Evolutionary conservation across 257 asterid species (phyloP).

Genomic region (Datura wrightii): DNA sequence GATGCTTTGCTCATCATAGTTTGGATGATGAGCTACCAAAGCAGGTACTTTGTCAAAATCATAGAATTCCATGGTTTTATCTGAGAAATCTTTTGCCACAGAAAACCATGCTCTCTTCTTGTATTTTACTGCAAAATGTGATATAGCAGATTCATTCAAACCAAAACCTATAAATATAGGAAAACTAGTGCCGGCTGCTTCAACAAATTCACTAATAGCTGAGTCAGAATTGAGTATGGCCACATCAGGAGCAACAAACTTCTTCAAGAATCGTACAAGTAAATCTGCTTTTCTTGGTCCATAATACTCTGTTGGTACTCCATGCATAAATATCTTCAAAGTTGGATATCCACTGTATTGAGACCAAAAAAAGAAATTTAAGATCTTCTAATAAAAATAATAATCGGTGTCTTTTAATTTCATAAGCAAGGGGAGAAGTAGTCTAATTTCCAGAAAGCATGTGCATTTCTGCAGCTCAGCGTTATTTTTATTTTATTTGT

Average conservation of each 20-base stretch:
- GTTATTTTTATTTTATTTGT: not conserved
- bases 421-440: not conserved
- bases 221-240: slow-evolving; percentile 68
- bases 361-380: slow-evolving; percentile 29
- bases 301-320: slow-evolving; percentile 78
- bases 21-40: slow-evolving; percentile 73
- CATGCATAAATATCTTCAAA: slow-evolving; percentile 82
- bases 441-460: not conserved
- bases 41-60: slow-evolving; percentile 93
- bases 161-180: slow-evolving; percentile 95
- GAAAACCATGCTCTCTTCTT: slow-evolving; percentile 99
- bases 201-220: slow-evolving; percentile 64
- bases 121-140: slow-evolving; percentile 71
- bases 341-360: slow-evolving; percentile 91
- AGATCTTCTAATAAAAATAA: not conserved
- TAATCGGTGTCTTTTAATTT: not conserved
- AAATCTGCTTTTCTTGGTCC: slow-evolving; percentile 90
- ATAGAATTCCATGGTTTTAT: slow-evolving; percentile 66
- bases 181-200: slow-evolving; percentile 73
- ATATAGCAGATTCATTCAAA: slow-evolving; percentile 61
- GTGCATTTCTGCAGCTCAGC: not conserved
- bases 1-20: slow-evolving; percentile 70
- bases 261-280: slow-evolving; percentile 65
- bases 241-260: slow-evolving; percentile 87
- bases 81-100: slow-evolving; percentile 81